Conservation (phyloP, 2,329 filamentous ascomycete genomes). For the Paecilomyces sp. region DNA sequence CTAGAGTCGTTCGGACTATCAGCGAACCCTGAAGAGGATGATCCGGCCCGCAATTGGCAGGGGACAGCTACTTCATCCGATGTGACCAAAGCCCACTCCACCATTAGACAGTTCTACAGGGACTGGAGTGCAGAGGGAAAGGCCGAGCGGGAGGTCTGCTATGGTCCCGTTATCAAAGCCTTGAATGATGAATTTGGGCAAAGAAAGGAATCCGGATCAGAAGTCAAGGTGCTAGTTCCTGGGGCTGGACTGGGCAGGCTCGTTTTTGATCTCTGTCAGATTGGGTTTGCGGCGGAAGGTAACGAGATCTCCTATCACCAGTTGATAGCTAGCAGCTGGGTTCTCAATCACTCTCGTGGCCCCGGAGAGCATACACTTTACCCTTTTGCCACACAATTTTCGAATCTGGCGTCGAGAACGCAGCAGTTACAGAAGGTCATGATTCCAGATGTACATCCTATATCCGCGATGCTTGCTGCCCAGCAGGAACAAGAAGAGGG, state of each 20-base stretch:
- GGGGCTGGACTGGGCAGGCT: constrained; percentile 83
- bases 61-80: constrained; percentile 65
- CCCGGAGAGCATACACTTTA: constrained; percentile 64
- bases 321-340: constrained; percentile 69
- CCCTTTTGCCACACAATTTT: constrained; percentile 83
- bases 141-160: constrained; percentile 68
- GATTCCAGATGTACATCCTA: constrained; percentile 76
- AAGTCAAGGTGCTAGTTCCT: constrained; percentile 69
- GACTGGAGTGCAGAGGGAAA: constrained; percentile 83
- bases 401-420: constrained; percentile 66
- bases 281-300: constrained; percentile 71
- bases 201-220: constrained; percentile 25
- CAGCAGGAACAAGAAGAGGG: constrained; percentile 9
- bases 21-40: constrained; percentile 25
- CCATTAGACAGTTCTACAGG: constrained; percentile 85
- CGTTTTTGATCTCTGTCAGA: constrained; percentile 74
- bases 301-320: constrained; percentile 98
- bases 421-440: constrained; percentile 68
- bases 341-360: constrained; percentile 46
- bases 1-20: constrained; percentile 60
- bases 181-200: constrained; percentile 46
- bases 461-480: constrained; percentile 43
- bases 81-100: constrained; percentile 86
- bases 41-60: constrained; percentile 54
- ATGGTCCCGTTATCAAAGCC: constrained; percentile 63